Conservation (phyloP, 345 rosid species). For the Brassica juncea region DNA sequence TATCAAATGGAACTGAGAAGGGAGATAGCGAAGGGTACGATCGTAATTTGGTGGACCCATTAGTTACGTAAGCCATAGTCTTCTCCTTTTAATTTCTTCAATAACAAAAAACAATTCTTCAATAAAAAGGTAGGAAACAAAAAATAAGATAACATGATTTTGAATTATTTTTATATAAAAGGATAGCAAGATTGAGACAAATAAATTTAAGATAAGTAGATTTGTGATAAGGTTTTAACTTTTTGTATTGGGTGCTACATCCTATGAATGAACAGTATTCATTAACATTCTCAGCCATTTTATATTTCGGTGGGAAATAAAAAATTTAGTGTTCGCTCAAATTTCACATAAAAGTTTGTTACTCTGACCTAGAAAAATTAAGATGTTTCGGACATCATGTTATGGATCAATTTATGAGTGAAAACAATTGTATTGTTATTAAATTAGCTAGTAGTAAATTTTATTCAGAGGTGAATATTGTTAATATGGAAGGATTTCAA, state of each 20-base stretch:
- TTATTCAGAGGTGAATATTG: no score
- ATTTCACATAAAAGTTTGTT: background rate
- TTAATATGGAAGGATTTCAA: no score
- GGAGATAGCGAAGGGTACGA: slow-evolving; percentile 19
- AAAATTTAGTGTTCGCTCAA: background rate
- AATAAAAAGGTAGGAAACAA: background rate
- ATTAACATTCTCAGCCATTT: background rate
- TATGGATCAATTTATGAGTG: background rate
- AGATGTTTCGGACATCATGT: background rate
- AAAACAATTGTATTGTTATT: background rate
- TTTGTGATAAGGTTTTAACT: slow-evolving; percentile 16
- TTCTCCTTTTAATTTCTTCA: background rate
- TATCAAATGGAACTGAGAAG: background rate
- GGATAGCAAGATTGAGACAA: background rate
- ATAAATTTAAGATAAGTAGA: slow-evolving; percentile 9
- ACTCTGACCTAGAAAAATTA: background rate
- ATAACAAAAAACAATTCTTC: background rate
- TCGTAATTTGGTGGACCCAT: slow-evolving; percentile 30
- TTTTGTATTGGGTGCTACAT: slow-evolving; percentile 7
- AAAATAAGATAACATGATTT: slow-evolving; percentile 21
- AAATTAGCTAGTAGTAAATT: background rate
- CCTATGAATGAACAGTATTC: slow-evolving; percentile 6
- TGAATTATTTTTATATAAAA: background rate
- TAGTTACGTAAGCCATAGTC: slow-evolving; percentile 30
- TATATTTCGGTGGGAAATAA: slow-evolving; percentile 3